phyloP scores from a whole-genome alignment of 139 green algal species.

The Closterium sp. region DNA sequence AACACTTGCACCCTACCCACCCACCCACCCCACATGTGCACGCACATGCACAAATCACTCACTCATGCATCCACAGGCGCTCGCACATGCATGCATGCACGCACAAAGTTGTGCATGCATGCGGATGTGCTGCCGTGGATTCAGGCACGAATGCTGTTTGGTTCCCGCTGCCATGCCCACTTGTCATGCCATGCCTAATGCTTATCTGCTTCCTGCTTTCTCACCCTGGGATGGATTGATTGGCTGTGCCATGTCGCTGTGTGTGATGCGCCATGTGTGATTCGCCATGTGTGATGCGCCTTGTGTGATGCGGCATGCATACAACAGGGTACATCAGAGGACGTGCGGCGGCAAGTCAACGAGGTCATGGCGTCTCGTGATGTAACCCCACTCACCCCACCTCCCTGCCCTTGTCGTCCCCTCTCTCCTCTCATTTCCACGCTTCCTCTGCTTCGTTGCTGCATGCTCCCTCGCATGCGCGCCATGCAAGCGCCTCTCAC shows the following conservation, averaged over 20 bases:
- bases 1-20: background rate
- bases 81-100: background rate
- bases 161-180: too few species aligned
- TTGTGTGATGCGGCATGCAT: background rate
- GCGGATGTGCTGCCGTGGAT: too few species aligned
- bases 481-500: background rate
- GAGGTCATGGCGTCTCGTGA: slow-evolving; percentile 39
- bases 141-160: too few species aligned
- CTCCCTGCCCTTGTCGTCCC: background rate
- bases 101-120: background rate
- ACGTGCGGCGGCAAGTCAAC: slow-evolving; percentile 44
- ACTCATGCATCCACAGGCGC: background rate
- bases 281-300: background rate
- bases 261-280: background rate
- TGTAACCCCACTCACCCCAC: slow-evolving; percentile 11
- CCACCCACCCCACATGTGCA: background rate
- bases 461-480: background rate
- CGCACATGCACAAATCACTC: background rate
- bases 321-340: slow-evolving; percentile 24
- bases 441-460: background rate
- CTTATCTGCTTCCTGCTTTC: background rate
- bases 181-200: background rate
- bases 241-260: background rate
- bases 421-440: background rate
- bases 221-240: background rate